Conservation (phyloP, 306 rosid genomes). For the Cucumis hystrix region DNA sequence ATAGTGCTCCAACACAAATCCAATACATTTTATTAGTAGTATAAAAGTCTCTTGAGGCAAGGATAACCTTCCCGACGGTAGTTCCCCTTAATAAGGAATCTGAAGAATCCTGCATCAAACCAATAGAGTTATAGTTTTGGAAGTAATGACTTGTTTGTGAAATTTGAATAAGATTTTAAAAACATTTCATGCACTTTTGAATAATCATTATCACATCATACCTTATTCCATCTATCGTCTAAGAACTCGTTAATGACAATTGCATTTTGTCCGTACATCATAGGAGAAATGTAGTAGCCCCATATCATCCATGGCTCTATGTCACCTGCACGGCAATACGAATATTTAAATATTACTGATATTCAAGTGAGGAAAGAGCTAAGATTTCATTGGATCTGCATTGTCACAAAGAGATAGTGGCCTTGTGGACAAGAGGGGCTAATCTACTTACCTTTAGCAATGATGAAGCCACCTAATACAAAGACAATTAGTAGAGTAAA, state of each 20-base stretch:
- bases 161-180: not conserved
- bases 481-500: constrained; percentile 29
- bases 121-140: constrained; percentile 2
- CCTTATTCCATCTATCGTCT: constrained; percentile 59
- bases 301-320: constrained; percentile 59
- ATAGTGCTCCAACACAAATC: constrained; percentile 62
- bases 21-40: constrained; percentile 58
- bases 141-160: not conserved
- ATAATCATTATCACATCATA: constrained; percentile 25
- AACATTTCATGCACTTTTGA: not conserved
- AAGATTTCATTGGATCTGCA: not conserved
- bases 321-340: constrained; percentile 19
- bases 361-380: not conserved
- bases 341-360: not conserved
- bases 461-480: constrained; percentile 51
- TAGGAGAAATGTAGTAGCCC: constrained; percentile 52
- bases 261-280: constrained; percentile 77
- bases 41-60: constrained; percentile 47
- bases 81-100: constrained; percentile 26
- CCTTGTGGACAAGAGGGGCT: not conserved
- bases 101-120: constrained; percentile 23
- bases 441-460: constrained; percentile 27
- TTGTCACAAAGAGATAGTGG: not conserved
- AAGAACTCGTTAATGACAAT: constrained; percentile 52
- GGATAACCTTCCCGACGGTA: constrained; percentile 59